These are phyloP conservation scores for Verticillium nubilum DNA, from an alignment of 2,329 filamentous ascomycete genomes.

Conservation along the genomic window DNA sequence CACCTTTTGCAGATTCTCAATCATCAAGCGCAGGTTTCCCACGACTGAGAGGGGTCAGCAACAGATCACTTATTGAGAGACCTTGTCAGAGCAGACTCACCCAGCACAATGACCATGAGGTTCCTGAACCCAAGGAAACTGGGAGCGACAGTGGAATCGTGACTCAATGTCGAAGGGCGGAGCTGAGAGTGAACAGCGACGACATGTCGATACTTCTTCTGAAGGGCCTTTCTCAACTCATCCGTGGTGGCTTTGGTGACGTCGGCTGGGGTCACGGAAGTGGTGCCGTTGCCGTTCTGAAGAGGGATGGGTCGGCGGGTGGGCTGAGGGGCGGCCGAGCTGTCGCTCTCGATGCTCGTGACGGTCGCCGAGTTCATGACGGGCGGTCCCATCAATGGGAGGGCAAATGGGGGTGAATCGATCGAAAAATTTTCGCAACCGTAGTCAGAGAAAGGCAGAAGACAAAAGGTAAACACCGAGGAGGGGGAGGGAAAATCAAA, in stretches of 20 bases:
- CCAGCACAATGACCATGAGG: slow-evolving; percentile 87
- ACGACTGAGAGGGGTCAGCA: slow-evolving; percentile 53
- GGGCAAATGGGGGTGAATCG: background rate
- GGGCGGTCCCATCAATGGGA: background rate
- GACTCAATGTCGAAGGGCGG: slow-evolving; percentile 76
- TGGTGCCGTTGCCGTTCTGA: slow-evolving; percentile 11
- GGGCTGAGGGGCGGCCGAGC: background rate
- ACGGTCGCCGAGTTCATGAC: slow-evolving; percentile 36
- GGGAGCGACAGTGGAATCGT: slow-evolving; percentile 67
- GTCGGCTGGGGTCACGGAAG: slow-evolving; percentile 13
- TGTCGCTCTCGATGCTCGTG: slow-evolving; percentile 15
- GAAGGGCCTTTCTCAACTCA: slow-evolving; percentile 29
- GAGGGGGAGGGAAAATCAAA: background rate
- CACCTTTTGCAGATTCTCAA: slow-evolving; percentile 95
- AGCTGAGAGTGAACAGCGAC: slow-evolving; percentile 73
- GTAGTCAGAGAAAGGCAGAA: background rate
- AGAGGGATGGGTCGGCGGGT: background rate
- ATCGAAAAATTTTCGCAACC: background rate
- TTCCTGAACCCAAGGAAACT: slow-evolving; percentile 95
- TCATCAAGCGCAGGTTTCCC: slow-evolving; percentile 87
- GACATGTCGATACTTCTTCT: slow-evolving; percentile 83
- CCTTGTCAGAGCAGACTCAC: slow-evolving; percentile 52
- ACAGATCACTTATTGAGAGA: too few species aligned
- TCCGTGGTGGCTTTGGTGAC: slow-evolving; percentile 12
- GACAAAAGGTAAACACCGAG: background rate